phyloP scores from a whole-genome alignment of 2,329 filamentous ascomycete genomes.

The Pseudocercospora fijiensis region DNA sequence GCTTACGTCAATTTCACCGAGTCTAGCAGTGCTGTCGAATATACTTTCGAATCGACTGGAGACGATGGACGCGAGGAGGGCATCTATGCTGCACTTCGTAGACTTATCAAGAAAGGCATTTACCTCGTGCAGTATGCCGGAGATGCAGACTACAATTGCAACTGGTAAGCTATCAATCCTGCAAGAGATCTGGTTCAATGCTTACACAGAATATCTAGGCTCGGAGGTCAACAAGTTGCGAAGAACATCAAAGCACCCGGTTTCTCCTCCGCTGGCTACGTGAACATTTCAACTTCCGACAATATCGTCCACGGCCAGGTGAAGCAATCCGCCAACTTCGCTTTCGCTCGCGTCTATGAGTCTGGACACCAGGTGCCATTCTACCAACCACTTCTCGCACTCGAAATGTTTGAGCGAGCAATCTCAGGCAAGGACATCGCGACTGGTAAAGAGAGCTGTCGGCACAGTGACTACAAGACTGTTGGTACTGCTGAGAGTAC shows the following conservation, averaged over 20 bases:
- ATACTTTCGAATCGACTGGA: slow-evolving; percentile 50
- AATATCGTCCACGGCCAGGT: slow-evolving; percentile 53
- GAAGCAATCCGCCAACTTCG: slow-evolving; percentile 52
- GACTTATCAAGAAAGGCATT: slow-evolving; percentile 43
- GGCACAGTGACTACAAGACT: slow-evolving; percentile 23
- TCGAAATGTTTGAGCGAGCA: slow-evolving; percentile 52
- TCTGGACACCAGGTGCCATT: slow-evolving; percentile 53
- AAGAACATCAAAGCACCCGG: slow-evolving; percentile 44
- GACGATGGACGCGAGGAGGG: slow-evolving; percentile 51
- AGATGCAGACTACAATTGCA: slow-evolving; percentile 52
- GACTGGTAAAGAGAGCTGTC: slow-evolving; percentile 42
- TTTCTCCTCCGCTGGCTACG: slow-evolving; percentile 49
- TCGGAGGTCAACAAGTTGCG: slow-evolving; percentile 44
- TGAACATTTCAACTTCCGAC: slow-evolving; percentile 48
- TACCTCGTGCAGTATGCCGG: slow-evolving; percentile 48
- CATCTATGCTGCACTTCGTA: slow-evolving; percentile 44
- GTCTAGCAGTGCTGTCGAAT: slow-evolving; percentile 44
- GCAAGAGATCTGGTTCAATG: neutral
- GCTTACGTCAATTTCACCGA: slow-evolving; percentile 59
- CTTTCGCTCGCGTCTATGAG: slow-evolving; percentile 52
- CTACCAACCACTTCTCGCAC: slow-evolving; percentile 50
- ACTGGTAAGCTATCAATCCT: slow-evolving; percentile 37
- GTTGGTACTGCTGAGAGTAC: slow-evolving; percentile 31
- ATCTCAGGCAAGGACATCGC: slow-evolving; percentile 51
- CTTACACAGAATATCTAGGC: neutral